Evolutionary conservation across 352 stramenopile genomes (phyloP).

Genomic region (Pythium sukuiense): DNA sequence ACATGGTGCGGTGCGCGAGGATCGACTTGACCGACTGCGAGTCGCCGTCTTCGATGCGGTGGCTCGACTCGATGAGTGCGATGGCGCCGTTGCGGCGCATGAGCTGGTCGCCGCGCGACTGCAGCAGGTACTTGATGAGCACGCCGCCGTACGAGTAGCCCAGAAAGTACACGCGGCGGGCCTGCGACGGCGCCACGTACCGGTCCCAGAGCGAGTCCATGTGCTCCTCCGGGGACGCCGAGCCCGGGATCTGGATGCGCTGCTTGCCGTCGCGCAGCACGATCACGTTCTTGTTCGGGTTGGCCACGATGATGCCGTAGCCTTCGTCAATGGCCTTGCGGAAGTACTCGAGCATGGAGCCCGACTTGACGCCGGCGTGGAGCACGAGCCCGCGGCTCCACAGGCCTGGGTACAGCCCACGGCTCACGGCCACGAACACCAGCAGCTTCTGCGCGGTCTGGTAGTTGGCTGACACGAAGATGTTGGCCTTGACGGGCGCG

Average conservation of each 20-base stretch:
- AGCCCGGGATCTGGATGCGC: conserved; percentile 80
- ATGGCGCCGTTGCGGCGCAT: conserved; percentile 86
- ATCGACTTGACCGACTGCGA: conserved; percentile 87
- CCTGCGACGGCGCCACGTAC: conserved; percentile 61
- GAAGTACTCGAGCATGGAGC: conserved; percentile 90
- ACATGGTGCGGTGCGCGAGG: conserved; percentile 86
- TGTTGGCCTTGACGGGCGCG: conserved; percentile 76
- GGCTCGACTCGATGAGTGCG: conserved; percentile 84
- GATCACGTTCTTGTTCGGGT: conserved; percentile 91
- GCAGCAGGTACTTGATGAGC: conserved; percentile 87
- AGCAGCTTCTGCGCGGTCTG: conserved; percentile 78
- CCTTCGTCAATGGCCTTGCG: conserved; percentile 82
- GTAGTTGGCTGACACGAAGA: conserved; percentile 85
- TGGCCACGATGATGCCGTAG: conserved; percentile 87
- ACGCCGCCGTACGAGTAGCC: conserved; percentile 89
- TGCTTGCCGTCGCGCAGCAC: conserved; percentile 80
- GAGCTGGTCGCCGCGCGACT: conserved; percentile 83
- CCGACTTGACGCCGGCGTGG: conserved; percentile 83
- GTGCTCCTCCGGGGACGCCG: conserved; percentile 83
- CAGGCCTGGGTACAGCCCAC: conserved; percentile 76
- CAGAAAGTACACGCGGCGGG: conserved; percentile 80
- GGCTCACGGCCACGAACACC: conserved; percentile 84
- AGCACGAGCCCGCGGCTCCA: conserved; percentile 86
- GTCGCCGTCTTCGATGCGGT: conserved; percentile 85
- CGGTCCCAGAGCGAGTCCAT: conserved; percentile 89